These are phyloP conservation scores for Acidiella bohemica DNA, from an alignment of 495 filamentous ascomycete genomes.

Conservation along the genomic window DNA sequence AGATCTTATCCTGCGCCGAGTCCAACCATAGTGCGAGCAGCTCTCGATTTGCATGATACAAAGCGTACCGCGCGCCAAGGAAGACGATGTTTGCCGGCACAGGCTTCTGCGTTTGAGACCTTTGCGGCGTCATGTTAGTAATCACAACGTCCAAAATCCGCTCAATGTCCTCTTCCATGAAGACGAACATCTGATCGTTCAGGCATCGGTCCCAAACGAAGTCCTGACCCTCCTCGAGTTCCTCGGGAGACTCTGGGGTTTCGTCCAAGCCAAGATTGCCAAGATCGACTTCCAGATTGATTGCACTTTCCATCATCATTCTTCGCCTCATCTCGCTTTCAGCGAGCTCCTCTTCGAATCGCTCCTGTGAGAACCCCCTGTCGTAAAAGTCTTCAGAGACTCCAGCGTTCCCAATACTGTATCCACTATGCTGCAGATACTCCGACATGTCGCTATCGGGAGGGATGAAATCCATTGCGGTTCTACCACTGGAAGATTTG, in stretches of 20 bases:
- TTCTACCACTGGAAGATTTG: conserved; percentile 84
- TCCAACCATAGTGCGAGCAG: conserved; percentile 66
- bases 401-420: conserved; percentile 73
- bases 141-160: conserved; percentile 90
- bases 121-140: conserved; percentile 93
- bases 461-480: conserved; percentile 90
- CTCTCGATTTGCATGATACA: conserved; percentile 86
- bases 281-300: conserved; percentile 92
- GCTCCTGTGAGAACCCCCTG: conserved; percentile 77
- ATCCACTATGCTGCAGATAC: conserved; percentile 86
- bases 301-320: conserved; percentile 99
- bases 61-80: conserved; percentile 86
- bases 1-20: conserved; percentile 90
- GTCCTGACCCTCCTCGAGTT: conserved; percentile 79
- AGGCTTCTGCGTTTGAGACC: conserved; percentile 90
- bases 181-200: conserved; percentile 99
- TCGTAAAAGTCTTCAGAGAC: conserved; percentile 95
- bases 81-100: conserved; percentile 96
- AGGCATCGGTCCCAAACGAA: conserved; percentile 96
- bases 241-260: conserved; percentile 76
- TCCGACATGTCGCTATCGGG: conserved; percentile 93
- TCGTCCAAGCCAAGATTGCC: conserved; percentile 95
- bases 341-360: conserved; percentile 92
- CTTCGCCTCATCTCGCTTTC: conserved; percentile 90
- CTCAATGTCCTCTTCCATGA: conserved; percentile 84